Evolutionary conservation across 345 rosid genomes (phyloP).

Genomic region (Citrus sinensis): DNA sequence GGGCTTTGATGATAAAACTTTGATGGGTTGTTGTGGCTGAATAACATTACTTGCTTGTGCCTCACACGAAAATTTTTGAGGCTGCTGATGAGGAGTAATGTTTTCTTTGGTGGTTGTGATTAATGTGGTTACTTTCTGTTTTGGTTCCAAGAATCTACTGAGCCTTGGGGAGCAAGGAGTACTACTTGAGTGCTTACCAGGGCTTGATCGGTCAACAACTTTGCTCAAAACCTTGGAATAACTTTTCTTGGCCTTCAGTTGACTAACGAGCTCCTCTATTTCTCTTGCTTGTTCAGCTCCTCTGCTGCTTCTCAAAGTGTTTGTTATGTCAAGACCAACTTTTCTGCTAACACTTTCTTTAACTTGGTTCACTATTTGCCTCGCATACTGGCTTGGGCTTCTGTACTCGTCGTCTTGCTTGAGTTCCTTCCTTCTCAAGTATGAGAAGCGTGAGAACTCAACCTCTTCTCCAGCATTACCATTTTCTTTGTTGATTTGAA

Average conservation of each 20-base stretch:
- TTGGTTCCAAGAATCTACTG: slow-evolving; percentile 35
- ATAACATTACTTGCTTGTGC: background rate
- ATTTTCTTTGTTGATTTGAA: slow-evolving; percentile 75
- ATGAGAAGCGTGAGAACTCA: slow-evolving; percentile 39
- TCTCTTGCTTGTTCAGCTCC: slow-evolving; percentile 35
- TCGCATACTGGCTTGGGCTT: slow-evolving; percentile 61
- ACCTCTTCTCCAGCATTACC: slow-evolving; percentile 25
- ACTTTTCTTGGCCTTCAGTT: slow-evolving; percentile 42
- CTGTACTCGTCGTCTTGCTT: slow-evolving; percentile 54
- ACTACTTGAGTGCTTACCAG: slow-evolving; percentile 21
- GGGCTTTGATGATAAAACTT: slow-evolving; percentile 24
- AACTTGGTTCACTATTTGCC: slow-evolving; percentile 77
- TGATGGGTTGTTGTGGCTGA: slow-evolving; percentile 11
- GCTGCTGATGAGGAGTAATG: slow-evolving; percentile 1
- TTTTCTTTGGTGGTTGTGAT: slow-evolving; percentile 20
- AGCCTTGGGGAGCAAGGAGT: slow-evolving; percentile 51
- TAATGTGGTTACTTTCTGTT: slow-evolving; percentile 17
- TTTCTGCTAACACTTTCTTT: slow-evolving; percentile 62
- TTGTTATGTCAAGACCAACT: slow-evolving; percentile 80
- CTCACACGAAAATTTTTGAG: slow-evolving; percentile 15
- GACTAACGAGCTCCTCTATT: slow-evolving; percentile 37
- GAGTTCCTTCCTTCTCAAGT: slow-evolving; percentile 39
- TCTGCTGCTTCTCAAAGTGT: slow-evolving; percentile 48
- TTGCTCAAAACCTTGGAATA: slow-evolving; percentile 27
- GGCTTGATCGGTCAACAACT: slow-evolving; percentile 25